Evolutionary conservation across 2,329 filamentous ascomycete genomes (phyloP).

Genomic region (Anisogramma anomala): DNA sequence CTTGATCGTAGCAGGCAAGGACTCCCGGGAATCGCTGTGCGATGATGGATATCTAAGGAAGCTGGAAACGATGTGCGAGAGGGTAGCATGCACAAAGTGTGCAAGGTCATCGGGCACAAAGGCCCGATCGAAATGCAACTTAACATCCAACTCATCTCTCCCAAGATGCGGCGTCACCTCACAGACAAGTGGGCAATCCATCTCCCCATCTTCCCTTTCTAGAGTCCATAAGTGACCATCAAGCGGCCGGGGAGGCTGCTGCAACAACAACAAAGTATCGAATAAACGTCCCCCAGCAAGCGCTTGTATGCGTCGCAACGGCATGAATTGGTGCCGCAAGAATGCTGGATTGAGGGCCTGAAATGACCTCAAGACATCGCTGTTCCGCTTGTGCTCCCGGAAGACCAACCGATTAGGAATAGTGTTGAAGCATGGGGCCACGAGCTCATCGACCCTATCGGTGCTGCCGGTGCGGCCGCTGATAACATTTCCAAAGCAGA

Average conservation of each 20-base stretch:
- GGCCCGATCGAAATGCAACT: conserved; percentile 48
- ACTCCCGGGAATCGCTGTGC: neutral
- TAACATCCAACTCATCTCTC: conserved; percentile 43
- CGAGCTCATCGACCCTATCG: conserved; percentile 55
- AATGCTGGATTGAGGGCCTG: conserved; percentile 51
- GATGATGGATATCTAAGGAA: conserved; percentile 10
- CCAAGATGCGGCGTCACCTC: conserved; percentile 52
- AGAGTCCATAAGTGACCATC: conserved; percentile 45
- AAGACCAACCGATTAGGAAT: conserved; percentile 57
- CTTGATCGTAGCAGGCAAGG: conserved; percentile 6
- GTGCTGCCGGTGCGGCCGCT: conserved; percentile 61
- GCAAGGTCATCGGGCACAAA: conserved; percentile 6
- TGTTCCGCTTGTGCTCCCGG: conserved; percentile 34
- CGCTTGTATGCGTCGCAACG: conserved; percentile 59
- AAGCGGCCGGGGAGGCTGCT: conserved; percentile 50
- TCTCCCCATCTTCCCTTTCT: conserved; percentile 45
- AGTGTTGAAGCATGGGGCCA: conserved; percentile 92
- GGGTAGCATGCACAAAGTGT: conserved; percentile 7
- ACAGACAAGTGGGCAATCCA: conserved; percentile 69
- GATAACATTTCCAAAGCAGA: conserved; percentile 82
- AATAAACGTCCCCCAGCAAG: conserved; percentile 49
- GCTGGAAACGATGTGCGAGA: conserved; percentile 5
- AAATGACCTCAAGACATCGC: conserved; percentile 46
- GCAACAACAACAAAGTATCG: conserved; percentile 69
- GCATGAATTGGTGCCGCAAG: conserved; percentile 60